Evolutionary conservation across 352 stramenopile species (phyloP).

Genomic region (Globisporangium okanoganense): DNA sequence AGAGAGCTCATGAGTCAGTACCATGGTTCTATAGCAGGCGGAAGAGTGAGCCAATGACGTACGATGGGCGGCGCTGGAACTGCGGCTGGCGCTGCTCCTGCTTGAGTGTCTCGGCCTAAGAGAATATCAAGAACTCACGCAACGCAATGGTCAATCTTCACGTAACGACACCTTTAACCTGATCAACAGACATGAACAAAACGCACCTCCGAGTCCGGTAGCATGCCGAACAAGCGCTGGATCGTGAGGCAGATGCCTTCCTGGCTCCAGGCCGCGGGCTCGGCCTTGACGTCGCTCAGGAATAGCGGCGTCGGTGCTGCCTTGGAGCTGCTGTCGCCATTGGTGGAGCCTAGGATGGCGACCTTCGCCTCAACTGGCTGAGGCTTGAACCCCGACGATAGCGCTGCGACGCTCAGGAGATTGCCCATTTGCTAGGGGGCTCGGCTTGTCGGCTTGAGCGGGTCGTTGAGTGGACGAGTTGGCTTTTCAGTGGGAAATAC

Average conservation of each 20-base stretch:
- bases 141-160: neutral
- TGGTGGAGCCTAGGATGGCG: neutral
- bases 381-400: neutral
- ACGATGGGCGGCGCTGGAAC: conserved; percentile 28
- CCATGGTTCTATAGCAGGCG: neutral
- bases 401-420: conserved; percentile 7
- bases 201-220: conserved; percentile 49
- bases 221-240: conserved; percentile 52
- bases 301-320: conserved; percentile 25
- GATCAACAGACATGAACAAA: neutral
- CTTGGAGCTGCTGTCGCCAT: neutral
- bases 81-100: conserved; percentile 34
- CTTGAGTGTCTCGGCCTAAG: conserved; percentile 32
- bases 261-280: conserved; percentile 43
- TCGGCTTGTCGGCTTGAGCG: neutral
- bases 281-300: conserved; percentile 45
- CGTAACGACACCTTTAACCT: neutral
- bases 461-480: neutral
- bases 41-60: conserved; percentile 1
- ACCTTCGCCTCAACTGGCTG: neutral
- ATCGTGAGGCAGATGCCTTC: conserved; percentile 46
- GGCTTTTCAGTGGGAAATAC: neutral
- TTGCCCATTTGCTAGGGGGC: conserved; percentile 9
- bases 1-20: neutral
- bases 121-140: neutral